Evolutionary conservation across 106 monocot genomes (phyloP).

Genomic region (Gastrodia elata): DNA sequence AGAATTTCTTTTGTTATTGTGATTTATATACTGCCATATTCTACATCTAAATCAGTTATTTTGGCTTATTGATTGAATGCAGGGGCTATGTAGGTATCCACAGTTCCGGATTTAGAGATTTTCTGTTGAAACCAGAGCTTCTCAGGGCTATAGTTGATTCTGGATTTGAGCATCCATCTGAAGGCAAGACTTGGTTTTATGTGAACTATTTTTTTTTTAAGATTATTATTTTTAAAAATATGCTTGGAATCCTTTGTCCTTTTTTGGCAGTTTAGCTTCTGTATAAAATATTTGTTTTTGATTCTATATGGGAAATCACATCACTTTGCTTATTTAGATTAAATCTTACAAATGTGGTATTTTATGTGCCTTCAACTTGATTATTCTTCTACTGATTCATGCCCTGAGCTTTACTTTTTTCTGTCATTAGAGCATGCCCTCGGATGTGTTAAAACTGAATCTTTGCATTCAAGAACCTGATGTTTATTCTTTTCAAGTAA

Average conservation of each 20-base stretch:
- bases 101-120: conserved; percentile 98
- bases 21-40: background rate
- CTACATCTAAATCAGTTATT: background rate
- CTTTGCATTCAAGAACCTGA: background rate
- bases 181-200: conserved; percentile 52
- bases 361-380: background rate
- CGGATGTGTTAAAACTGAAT: background rate
- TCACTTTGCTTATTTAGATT: background rate
- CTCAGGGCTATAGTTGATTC: conserved; percentile 97
- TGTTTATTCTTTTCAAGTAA: background rate
- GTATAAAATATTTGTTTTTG: background rate
- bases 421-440: background rate
- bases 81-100: conserved; percentile 99
- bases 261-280: background rate
- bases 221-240: background rate
- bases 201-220: background rate
- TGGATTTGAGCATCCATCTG: conserved; percentile 98
- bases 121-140: conserved; percentile 95
- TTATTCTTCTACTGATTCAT: background rate
- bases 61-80: conserved; percentile 5
- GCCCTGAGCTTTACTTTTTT: background rate
- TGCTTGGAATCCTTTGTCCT: background rate
- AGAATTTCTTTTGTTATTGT: background rate
- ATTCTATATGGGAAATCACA: background rate
- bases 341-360: background rate